Evolutionary conservation across 139 green algal species (phyloP), one percentile per base, ranked within the genome.

Genomic region (Diplosphaera chodatii): DNA sequence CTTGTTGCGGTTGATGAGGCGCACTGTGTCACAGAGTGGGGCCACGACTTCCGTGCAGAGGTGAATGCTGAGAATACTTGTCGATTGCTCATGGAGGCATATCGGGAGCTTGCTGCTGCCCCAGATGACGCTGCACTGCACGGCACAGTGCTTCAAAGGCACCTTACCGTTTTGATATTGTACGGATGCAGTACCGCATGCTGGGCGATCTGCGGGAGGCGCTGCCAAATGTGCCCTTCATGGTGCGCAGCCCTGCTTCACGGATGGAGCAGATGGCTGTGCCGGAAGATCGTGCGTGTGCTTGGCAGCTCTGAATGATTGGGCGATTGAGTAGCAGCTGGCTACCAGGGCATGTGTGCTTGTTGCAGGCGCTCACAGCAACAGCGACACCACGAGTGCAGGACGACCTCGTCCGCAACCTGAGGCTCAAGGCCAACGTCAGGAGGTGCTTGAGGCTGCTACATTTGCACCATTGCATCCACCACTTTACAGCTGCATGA

Each of bases 1-100:
- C 69, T 90, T 18, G 64, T 92, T 5, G 85, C 86, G 22, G 78
- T 92, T 34, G 82, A 90, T 65, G 85, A 89, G 66, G 82, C 80
- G 0, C 86, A 90, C 73, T 89, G 85, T 64, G 78, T 88, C 4
- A 66, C 48, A 21, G 74, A 84, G 76, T 84, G 79, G 77, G 80
- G 80, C 0, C 68, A 83, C 40, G 82, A 86, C 68, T 87, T 86
- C 55, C 68, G 86, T 1, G 72, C 75, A 10, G 80, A 79, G 68
- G 76, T 73, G 69, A n/a, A 65, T n/a, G n/a, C n/a, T n/a, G n/a
- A n/a, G n/a, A n/a, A n/a, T n/a, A n/a, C n/a, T n/a, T n/a, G n/a
- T n/a, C n/a, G n/a, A n/a, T n/a, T n/a, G n/a, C n/a, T n/a, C n/a
- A n/a, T n/a, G n/a, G n/a, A n/a, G n/a, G n/a, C n/a, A n/a, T n/a